Conservation (phyloP, 345 rosid genomes). For the Erucastrum elatum region DNA sequence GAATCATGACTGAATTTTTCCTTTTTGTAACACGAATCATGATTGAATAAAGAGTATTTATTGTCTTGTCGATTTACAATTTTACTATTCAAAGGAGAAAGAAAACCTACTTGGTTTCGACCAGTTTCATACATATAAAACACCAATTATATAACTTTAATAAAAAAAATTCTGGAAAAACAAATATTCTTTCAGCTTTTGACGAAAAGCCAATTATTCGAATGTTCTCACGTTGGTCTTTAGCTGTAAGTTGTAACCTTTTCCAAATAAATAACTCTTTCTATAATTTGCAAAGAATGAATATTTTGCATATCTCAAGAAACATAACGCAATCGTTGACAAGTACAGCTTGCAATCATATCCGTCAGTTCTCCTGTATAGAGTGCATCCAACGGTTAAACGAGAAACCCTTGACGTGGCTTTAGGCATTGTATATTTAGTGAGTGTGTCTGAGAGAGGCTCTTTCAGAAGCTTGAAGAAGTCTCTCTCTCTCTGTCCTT, state of each 20-base stretch:
- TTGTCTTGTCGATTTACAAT: neutral
- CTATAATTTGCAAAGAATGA: neutral
- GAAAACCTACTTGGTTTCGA: neutral
- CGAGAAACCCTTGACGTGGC: neutral
- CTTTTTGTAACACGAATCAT: too few species aligned
- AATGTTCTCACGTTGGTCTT: slow-evolving; percentile 34
- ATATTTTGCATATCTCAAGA: neutral
- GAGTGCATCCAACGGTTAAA: slow-evolving; percentile 28
- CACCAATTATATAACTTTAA: neutral
- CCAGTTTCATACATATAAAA: neutral
- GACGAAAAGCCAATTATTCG: slow-evolving; percentile 32
- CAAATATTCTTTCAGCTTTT: slow-evolving; percentile 21
- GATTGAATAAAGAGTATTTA: neutral
- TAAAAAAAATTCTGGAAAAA: neutral
- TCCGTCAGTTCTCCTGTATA: neutral
- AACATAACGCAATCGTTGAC: neutral
- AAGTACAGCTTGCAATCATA: neutral
- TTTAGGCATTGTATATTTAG: slow-evolving; percentile 17
- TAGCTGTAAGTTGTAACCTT: neutral
- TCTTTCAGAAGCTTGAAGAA: neutral
- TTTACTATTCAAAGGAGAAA: slow-evolving; percentile 13
- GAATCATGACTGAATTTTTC: neutral
- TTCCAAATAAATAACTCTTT: neutral
- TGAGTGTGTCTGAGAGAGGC: neutral
- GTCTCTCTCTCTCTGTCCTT: neutral